Conservation (phyloP, 202 grass and related monocot species). For the Sporobolus alterniflorus region DNA sequence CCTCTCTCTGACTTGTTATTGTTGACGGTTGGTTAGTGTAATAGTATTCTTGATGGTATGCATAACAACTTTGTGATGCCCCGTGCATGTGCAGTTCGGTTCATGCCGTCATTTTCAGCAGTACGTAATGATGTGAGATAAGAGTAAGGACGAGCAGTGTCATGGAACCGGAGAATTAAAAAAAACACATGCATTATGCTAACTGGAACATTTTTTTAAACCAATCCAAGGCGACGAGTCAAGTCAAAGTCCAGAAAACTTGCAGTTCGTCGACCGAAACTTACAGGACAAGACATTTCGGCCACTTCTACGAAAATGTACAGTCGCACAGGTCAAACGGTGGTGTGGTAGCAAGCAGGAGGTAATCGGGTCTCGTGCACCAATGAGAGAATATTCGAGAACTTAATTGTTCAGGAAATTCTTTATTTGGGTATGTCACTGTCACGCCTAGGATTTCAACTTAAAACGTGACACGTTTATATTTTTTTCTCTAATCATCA, state of each 20-base stretch:
- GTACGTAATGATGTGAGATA: not conserved
- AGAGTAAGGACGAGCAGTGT: not conserved
- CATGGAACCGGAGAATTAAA: not conserved
- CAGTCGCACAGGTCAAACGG: not conserved
- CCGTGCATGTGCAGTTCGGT: not conserved
- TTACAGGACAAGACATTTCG: not conserved
- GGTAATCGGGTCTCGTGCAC: not conserved
- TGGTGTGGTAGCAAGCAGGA: not conserved
- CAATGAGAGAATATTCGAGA: not conserved
- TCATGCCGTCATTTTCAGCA: not conserved
- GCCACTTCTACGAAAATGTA: not conserved
- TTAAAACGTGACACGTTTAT: not conserved
- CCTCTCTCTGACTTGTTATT: too few relatives aligned
- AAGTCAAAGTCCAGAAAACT: constrained; percentile 1
- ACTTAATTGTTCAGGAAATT: not conserved
- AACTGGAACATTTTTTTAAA: not conserved
- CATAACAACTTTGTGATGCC: not conserved
- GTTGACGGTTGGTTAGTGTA: too few relatives aligned
- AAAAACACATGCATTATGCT: not conserved
- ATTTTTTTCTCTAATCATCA: too few relatives aligned
- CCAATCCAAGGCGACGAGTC: not conserved
- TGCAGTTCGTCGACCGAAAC: not conserved
- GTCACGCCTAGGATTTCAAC: not conserved
- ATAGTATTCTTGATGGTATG: too few relatives aligned
- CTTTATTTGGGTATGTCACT: not conserved